Evolutionary conservation across 2,329 filamentous ascomycete genomes (phyloP).

Genomic region (Pestalotiopsis sp.): DNA sequence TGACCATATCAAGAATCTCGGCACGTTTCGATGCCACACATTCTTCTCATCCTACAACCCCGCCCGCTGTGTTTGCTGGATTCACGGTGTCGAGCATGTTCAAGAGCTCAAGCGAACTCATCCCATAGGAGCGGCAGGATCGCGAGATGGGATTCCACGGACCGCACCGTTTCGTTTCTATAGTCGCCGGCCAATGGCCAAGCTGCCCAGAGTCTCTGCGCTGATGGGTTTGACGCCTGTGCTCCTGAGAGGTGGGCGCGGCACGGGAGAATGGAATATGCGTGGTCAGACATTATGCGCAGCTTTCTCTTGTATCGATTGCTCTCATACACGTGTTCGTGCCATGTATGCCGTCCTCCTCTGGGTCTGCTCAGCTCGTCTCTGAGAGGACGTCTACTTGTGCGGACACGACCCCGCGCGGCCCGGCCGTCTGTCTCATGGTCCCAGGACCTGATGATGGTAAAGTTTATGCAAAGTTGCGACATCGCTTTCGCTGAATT

Average conservation of each 20-base stretch:
- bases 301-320: too few species aligned
- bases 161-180: background rate
- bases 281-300: background rate
- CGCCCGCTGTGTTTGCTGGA: background rate
- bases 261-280: background rate
- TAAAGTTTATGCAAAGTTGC: too few species aligned
- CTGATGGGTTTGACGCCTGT: too few species aligned
- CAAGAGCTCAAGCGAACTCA: background rate
- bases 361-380: too few species aligned
- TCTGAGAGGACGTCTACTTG: too few species aligned
- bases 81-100: background rate
- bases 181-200: background rate
- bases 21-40: background rate
- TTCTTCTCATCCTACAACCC: background rate
- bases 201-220: background rate
- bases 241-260: background rate
- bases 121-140: background rate
- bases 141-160: background rate
- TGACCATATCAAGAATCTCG: background rate
- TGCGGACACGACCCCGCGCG: too few species aligned
- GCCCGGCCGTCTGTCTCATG: too few species aligned
- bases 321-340: too few species aligned
- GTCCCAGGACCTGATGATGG: too few species aligned
- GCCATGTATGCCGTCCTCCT: too few species aligned
- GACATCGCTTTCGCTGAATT: too few species aligned